Evolutionary conservation across 768 basidiomycete genomes (phyloP).

Genomic region (Tricholoma hemisulphureum): DNA sequence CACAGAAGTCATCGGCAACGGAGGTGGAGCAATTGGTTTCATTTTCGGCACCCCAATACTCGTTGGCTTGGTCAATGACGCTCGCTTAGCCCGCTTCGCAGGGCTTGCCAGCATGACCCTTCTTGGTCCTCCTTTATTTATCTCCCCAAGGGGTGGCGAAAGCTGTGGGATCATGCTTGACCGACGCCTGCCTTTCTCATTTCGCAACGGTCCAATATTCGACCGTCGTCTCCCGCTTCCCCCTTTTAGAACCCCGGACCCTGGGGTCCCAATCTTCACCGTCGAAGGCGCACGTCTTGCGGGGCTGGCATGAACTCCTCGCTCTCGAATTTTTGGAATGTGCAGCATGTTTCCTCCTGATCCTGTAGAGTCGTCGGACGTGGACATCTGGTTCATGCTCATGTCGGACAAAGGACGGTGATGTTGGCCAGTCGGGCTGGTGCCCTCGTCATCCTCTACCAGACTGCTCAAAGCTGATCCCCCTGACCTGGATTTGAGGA

Average conservation of each 20-base stretch:
- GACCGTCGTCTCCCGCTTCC: slow-evolving; percentile 60
- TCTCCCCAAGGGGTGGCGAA: slow-evolving; percentile 43
- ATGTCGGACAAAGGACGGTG: slow-evolving; percentile 61
- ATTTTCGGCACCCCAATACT: slow-evolving; percentile 30
- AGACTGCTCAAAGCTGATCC: slow-evolving; percentile 57
- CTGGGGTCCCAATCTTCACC: slow-evolving; percentile 28
- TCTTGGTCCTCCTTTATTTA: slow-evolving; percentile 25
- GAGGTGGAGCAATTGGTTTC: slow-evolving; percentile 19
- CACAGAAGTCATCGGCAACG: slow-evolving; percentile 28
- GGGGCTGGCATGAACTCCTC: slow-evolving; percentile 39
- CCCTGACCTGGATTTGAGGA: slow-evolving; percentile 56
- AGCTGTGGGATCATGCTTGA: slow-evolving; percentile 81
- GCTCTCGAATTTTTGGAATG: slow-evolving; percentile 40
- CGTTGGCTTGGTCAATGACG: slow-evolving; percentile 49
- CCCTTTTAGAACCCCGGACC: slow-evolving; percentile 19
- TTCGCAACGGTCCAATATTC: slow-evolving; percentile 72
- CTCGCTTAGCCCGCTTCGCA: slow-evolving; percentile 56
- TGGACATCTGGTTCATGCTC: slow-evolving; percentile 53
- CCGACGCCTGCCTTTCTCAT: slow-evolving; percentile 68
- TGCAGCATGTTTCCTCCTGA: slow-evolving; percentile 30
- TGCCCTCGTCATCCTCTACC: slow-evolving; percentile 68
- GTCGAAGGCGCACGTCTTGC: slow-evolving; percentile 52
- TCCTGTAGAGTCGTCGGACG: slow-evolving; percentile 30
- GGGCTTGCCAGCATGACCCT: slow-evolving; percentile 52
- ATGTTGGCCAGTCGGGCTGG: slow-evolving; percentile 31